Evolutionary conservation across 495 filamentous ascomycete species (phyloP).

Genomic region (Zalerion maritima): DNA sequence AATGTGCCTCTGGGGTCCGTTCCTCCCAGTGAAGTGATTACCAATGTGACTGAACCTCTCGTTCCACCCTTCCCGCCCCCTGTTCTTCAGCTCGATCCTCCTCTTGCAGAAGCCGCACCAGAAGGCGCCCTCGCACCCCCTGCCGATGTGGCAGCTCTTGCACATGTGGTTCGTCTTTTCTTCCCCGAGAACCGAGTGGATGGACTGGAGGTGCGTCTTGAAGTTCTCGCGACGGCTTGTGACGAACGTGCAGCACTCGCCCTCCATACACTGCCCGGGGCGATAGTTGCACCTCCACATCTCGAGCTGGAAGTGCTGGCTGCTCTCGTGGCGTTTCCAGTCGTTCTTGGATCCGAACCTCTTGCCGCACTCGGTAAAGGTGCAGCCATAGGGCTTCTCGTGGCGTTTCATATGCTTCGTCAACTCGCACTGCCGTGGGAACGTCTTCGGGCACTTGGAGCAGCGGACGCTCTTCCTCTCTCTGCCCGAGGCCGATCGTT

Average conservation of each 20-base stretch:
- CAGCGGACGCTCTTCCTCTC: conserved; percentile 35
- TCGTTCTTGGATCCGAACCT: conserved; percentile 86
- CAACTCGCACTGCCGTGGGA: conserved; percentile 50
- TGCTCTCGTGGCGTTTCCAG: conserved; percentile 92
- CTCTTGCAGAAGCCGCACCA: conserved; percentile 82
- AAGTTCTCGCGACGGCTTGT: conserved; percentile 50
- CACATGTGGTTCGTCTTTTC: conserved; percentile 37
- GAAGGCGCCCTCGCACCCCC: conserved; percentile 54
- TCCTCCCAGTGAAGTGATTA: conserved; percentile 47
- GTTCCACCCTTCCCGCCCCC: conserved; percentile 46
- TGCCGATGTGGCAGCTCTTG: conserved; percentile 44
- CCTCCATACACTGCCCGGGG: no score
- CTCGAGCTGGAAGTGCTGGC: conserved; percentile 64
- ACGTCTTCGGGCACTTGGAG: conserved; percentile 37
- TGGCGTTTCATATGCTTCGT: conserved; percentile 88
- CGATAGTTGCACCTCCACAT: conserved; percentile 60
- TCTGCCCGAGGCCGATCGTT: conserved; percentile 9
- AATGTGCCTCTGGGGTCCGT: conserved; percentile 15
- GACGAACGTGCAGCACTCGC: conserved; percentile 39
- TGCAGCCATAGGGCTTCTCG: conserved; percentile 77
- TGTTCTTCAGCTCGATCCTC: conserved; percentile 39
- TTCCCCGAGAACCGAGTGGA: no score
- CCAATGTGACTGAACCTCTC: conserved; percentile 84
- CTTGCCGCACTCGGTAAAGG: conserved; percentile 56
- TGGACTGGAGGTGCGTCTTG: conserved; percentile 36